phyloP scores from a whole-genome alignment of 2,329 filamentous ascomycete species.

The Scytalidium sp. region DNA sequence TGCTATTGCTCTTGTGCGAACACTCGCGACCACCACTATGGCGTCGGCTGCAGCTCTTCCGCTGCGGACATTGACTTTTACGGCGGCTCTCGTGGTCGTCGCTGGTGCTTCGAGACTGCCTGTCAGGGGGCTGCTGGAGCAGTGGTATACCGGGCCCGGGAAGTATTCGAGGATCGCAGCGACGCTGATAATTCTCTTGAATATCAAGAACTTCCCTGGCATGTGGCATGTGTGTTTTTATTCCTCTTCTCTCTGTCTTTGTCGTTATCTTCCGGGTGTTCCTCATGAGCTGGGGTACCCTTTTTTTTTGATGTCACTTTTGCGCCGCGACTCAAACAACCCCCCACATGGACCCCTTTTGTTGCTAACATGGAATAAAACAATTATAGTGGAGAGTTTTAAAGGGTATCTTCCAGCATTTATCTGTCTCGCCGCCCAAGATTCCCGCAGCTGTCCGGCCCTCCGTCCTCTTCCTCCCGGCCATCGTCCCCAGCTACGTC shows the following conservation, averaged over 20 bases:
- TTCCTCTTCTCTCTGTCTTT: background rate
- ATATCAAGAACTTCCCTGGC: conserved; percentile 56
- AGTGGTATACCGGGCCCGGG: conserved; percentile 26
- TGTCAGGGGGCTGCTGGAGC: conserved; percentile 14
- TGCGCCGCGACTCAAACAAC: too few relatives aligned
- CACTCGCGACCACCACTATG: conserved; percentile 14
- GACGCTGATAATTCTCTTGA: conserved; percentile 41
- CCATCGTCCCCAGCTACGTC: conserved; percentile 56
- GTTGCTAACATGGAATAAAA: background rate
- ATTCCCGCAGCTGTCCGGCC: conserved; percentile 29
- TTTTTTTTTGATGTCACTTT: too few relatives aligned
- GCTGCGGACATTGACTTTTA: conserved; percentile 22
- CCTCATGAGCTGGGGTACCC: too few relatives aligned
- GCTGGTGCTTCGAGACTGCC: conserved; percentile 20
- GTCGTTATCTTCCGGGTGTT: background rate
- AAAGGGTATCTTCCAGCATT: conserved; percentile 42
- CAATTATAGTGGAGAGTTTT: conserved; percentile 40
- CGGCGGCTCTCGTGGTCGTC: conserved; percentile 13
- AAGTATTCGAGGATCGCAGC: conserved; percentile 24
- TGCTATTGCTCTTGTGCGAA: background rate
- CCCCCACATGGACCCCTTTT: too few relatives aligned
- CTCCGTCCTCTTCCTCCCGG: conserved; percentile 54
- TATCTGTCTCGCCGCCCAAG: conserved; percentile 35
- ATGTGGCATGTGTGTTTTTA: conserved; percentile 54
- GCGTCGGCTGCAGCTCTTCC: conserved; percentile 27